Evolutionary conservation across 1,284 basidiomycete genomes (phyloP), one percentile per base, ranked within the genome.

Genomic region (Lignosus rhinocerotis): DNA sequence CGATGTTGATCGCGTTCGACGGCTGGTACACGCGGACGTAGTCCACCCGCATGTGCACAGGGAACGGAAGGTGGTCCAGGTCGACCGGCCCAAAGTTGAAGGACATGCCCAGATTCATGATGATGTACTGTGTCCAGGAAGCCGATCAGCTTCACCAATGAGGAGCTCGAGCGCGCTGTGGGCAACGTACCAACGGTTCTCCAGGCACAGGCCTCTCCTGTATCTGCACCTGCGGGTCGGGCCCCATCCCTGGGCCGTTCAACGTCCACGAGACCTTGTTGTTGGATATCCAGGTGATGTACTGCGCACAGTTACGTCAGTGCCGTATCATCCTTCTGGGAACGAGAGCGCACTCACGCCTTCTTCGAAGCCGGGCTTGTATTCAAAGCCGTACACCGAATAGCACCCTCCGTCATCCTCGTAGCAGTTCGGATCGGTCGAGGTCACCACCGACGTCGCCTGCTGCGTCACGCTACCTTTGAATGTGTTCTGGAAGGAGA

Each of bases 231-330:
- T 67, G 53, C 0, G 71, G 46, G 62, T 88, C 81, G 5, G 86
- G 78, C 1, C 76, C 84, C 60, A 90, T 74, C 82, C 88, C 11
- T 71, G 76, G 9, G 73, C 67, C 79, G 43, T 80, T 76, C 43
- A 92, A 62, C 6, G 81, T 85, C 86, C 85, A 92, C 36, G 83
- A 75, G 47, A 75, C 71, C 59, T 78, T 73, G 61, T 74, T 75
- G 52, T 82, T 75, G 53, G 78, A 77, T 2, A 84, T 73, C 86
- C 86, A 88, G 16, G 80, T 81, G 64, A 88, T 84, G 62, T 86
- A 85, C 69, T 72, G 65, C 66, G 42, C 61, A 70, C 46, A 67
- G 63, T 16, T 16, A 47, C 14, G 48, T 56, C 49, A 56, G 43
- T 30, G 6, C n/a, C 19, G 12, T 21, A 10, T 34, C 36, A 51